A percentile compares a stretch with the other conserved stretches of the same genome.
phyloP scores from a whole-genome alignment of 2,329 filamentous ascomycete species.

The Hymenoscyphus albidus region DNA sequence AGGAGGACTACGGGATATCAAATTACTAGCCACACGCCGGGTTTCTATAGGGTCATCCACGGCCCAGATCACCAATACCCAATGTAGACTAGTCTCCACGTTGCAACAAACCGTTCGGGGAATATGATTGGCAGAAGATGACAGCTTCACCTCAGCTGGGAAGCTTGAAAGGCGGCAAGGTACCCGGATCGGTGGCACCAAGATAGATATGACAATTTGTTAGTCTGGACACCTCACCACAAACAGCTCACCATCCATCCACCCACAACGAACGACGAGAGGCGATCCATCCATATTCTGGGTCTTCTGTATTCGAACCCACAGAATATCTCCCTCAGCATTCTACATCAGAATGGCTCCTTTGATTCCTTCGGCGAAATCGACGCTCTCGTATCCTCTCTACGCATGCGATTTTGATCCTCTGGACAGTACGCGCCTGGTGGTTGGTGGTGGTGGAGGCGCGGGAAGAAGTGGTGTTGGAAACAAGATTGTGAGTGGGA shows the following conservation, averaged over 20 bases:
- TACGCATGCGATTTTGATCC: constrained; percentile 88
- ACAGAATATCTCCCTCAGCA: too few species aligned
- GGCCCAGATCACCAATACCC: neutral
- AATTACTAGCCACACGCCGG: too few species aligned
- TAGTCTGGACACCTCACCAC: neutral
- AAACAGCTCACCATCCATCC: neutral
- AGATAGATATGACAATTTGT: neutral
- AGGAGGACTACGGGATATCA: too few species aligned
- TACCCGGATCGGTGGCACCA: neutral
- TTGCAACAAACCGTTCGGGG: neutral
- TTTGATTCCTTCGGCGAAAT: constrained; percentile 32
- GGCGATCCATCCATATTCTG: neutral
- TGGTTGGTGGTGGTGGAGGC: constrained; percentile 86
- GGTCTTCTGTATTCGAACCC: neutral
- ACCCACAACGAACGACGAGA: neutral
- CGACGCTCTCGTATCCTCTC: constrained; percentile 71
- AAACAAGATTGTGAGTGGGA: constrained; percentile 72
- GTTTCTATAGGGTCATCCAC: too few species aligned
- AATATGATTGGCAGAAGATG: neutral
- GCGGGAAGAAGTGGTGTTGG: constrained; percentile 75
- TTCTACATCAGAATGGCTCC: constrained; percentile 28
- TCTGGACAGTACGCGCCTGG: constrained; percentile 67
- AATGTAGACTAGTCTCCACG: neutral
- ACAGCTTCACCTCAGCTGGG: neutral
- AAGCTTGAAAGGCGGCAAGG: neutral